Evolutionary conservation across 1,139 yeast genomes (phyloP).

Genomic region (Magnusiomyces suaveolens): DNA sequence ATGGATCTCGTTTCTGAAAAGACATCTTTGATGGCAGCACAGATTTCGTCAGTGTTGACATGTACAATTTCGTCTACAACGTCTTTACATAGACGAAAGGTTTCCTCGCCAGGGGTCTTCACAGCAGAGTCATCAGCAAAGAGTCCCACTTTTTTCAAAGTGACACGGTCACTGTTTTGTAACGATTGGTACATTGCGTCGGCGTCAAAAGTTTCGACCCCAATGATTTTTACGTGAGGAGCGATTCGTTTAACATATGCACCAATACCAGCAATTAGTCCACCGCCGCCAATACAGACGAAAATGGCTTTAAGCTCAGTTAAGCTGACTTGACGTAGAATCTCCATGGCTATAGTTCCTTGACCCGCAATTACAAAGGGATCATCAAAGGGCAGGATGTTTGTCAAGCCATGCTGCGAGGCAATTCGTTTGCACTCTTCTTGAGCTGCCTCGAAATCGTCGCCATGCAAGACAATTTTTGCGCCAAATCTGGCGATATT

Average conservation of each 20-base stretch:
- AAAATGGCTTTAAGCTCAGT: conserved; percentile 78
- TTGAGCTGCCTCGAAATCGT: conserved; percentile 89
- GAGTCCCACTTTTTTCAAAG: conserved; percentile 70
- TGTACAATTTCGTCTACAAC: conserved; percentile 81
- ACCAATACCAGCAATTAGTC: conserved; percentile 83
- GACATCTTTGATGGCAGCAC: conserved; percentile 95
- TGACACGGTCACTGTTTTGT: conserved; percentile 43
- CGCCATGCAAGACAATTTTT: conserved; percentile 85
- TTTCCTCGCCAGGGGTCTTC: conserved; percentile 77
- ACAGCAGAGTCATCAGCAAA: conserved; percentile 99
- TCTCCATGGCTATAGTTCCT: conserved; percentile 92
- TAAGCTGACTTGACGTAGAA: conserved; percentile 73
- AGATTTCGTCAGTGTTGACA: conserved; percentile 87
- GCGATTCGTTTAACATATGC: conserved; percentile 87
- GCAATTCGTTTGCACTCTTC: conserved; percentile 71
- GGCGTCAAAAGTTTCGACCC: conserved; percentile 93
- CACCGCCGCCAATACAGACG: conserved; percentile 96
- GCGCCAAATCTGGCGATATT: conserved; percentile 90
- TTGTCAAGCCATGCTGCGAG: conserved; percentile 60
- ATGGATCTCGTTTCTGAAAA: conserved; percentile 92
- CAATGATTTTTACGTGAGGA: conserved; percentile 93
- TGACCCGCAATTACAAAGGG: conserved; percentile 99
- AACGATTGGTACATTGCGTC: conserved; percentile 80
- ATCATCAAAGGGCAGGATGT: conserved; percentile 94
- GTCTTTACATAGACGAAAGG: conserved; percentile 69